Evolutionary conservation across 345 rosid species (phyloP).

Genomic region (Sisymbrium altissimum): DNA sequence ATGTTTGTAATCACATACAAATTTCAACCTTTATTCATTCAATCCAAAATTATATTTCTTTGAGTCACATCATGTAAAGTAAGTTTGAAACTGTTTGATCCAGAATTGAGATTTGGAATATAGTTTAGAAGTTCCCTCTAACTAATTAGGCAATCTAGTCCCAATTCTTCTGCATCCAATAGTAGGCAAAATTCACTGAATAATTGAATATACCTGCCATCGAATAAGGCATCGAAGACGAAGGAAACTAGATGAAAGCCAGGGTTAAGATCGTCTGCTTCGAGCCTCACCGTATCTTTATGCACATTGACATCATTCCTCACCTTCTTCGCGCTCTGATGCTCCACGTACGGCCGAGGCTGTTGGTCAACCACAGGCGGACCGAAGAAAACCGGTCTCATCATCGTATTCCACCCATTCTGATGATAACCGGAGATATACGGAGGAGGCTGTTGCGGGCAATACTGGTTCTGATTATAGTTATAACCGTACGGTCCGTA

Average conservation of each 20-base stretch:
- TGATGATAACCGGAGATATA: constrained; percentile 49
- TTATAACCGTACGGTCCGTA: constrained; percentile 44
- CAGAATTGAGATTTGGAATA: background rate
- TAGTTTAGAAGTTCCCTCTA: background rate
- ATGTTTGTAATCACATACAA: background rate
- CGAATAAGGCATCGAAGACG: constrained; percentile 77
- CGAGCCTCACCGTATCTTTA: constrained; percentile 69
- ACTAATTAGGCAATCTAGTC: constrained; percentile 3
- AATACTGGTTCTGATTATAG: constrained; percentile 38
- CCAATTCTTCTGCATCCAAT: background rate
- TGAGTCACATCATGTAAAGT: constrained; percentile 13
- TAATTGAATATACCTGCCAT: constrained; percentile 70
- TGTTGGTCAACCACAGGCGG: constrained; percentile 27
- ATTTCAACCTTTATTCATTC: background rate
- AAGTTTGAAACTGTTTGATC: constrained; percentile 9
- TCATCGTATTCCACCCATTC: constrained; percentile 45
- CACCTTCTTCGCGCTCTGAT: constrained; percentile 84
- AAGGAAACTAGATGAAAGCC: constrained; percentile 76
- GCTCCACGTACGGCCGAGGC: constrained; percentile 72
- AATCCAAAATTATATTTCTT: background rate
- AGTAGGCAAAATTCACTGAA: background rate
- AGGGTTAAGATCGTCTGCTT: constrained; percentile 62
- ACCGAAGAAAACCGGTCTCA: constrained; percentile 40
- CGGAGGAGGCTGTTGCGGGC: constrained; percentile 39
- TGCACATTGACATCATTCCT: constrained; percentile 88